Percentiles rank a stretch among this genome's conserved stretches.
phyloP scores from a whole-genome alignment of 2,329 filamentous ascomycete genomes.

The Dactylellina cionopaga region DNA sequence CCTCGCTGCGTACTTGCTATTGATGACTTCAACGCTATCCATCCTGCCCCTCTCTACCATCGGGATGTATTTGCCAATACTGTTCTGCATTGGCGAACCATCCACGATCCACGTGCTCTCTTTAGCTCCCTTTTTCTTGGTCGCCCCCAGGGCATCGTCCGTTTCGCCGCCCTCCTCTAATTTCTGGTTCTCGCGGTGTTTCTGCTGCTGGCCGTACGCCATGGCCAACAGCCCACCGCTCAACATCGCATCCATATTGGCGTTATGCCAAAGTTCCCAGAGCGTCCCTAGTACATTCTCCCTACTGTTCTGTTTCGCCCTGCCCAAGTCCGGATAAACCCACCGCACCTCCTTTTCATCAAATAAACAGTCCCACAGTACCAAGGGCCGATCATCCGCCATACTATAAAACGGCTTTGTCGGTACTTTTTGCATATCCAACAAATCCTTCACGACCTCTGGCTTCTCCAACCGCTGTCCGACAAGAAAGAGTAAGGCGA shows the following conservation, averaged over 20 bases:
- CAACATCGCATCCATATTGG: constrained; percentile 90
- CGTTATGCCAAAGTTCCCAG: constrained; percentile 83
- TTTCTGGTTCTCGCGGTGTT: constrained; percentile 19
- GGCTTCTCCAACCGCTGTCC: constrained; percentile 86
- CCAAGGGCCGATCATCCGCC: constrained; percentile 87
- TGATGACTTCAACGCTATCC: constrained; percentile 71
- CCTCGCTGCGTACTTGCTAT: constrained; percentile 68
- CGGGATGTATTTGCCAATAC: constrained; percentile 69
- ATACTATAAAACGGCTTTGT: constrained; percentile 87
- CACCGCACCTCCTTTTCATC: constrained; percentile 74
- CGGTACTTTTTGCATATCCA: constrained; percentile 77
- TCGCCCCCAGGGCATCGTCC: neutral
- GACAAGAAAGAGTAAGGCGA: constrained; percentile 89
- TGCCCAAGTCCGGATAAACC: constrained; percentile 75
- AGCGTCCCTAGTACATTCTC: constrained; percentile 72
- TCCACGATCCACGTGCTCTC: constrained; percentile 64
- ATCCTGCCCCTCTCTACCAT: constrained; percentile 68
- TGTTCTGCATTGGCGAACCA: constrained; percentile 67
- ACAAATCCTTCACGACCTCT: constrained; percentile 75
- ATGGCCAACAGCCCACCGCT: constrained; percentile 77
- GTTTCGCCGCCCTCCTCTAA: constrained; percentile 56
- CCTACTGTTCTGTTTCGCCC: constrained; percentile 71
- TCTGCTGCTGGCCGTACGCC: constrained; percentile 62
- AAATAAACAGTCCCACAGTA: constrained; percentile 96
- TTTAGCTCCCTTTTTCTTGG: constrained; percentile 27